These are phyloP conservation scores for Stachybotrys echinatus DNA, from an alignment of 2,329 filamentous ascomycete genomes.

Conservation along the genomic window DNA sequence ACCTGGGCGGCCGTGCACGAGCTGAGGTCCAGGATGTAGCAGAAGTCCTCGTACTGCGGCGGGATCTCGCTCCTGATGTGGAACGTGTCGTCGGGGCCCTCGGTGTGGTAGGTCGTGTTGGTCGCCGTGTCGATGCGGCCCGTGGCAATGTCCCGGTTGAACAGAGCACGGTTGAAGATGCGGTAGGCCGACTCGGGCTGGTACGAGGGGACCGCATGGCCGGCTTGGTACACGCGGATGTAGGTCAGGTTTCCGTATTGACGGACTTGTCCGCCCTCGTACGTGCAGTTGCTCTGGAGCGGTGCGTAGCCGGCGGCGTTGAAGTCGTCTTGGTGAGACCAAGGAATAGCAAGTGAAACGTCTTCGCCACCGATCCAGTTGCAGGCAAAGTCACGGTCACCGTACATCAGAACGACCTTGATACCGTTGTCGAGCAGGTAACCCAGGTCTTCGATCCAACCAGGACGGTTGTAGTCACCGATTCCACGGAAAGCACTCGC, in stretches of 20 bases:
- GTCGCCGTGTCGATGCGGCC: constrained; percentile 12
- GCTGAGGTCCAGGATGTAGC: constrained; percentile 14
- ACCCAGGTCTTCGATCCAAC: constrained; percentile 36
- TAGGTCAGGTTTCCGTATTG: constrained; percentile 64
- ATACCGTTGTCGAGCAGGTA: constrained; percentile 55
- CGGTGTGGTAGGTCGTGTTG: constrained; percentile 10
- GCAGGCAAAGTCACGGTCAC: constrained; percentile 45
- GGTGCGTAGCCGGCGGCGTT: constrained; percentile 55
- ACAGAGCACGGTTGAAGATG: constrained; percentile 6
- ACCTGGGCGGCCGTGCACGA: constrained; percentile 11
- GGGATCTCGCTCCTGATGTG: constrained; percentile 12
- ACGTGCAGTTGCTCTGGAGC: constrained; percentile 52
- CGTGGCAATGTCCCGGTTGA: constrained; percentile 13
- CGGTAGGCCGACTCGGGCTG: constrained; percentile 1
- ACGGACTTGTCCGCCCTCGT: constrained; percentile 58
- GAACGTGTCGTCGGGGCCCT: constrained; percentile 11
- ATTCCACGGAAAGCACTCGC: constrained; percentile 6
- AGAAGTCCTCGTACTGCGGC: constrained; percentile 15
- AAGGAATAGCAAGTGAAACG: constrained; percentile 40
- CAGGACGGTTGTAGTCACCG: constrained; percentile 13
- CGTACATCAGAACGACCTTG: constrained; percentile 62
- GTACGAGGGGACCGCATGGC: constrained; percentile 50
- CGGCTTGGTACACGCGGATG: constrained; percentile 51
- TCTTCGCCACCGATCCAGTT: constrained; percentile 50
- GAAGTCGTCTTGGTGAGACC: constrained; percentile 34